Base-by-base conservation (phyloP, 768 basidiomycete genomes). In the Lactarius tabidus region DNA sequence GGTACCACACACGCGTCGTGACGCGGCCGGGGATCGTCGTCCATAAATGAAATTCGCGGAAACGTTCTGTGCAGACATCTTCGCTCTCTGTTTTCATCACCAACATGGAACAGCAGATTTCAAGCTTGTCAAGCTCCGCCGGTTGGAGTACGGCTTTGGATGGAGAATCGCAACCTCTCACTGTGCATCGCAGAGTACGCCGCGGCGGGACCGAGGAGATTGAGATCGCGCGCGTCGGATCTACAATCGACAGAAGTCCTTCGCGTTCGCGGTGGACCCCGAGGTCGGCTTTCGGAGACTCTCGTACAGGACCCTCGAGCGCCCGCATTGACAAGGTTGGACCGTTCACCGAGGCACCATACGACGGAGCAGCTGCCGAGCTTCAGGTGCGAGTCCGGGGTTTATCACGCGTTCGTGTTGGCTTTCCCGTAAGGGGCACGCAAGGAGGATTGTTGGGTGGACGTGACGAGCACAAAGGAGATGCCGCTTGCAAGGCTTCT, bases 81-180 rank as follows among this genome's bases (percentile, higher is more conserved):
- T 51, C 26, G 26, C 33, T 33, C 33, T 33, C 33, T 33, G 33
- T 8, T 33, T 8, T 33, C 33, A 33, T 33, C 33, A 33, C 33
- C 33, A 33, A 3, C 33, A 33, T 8, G 33, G 15, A 1, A 48
- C 14, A 12, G 23, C 45, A 61, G 45, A 61, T 51, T 23, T 65
- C 59, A 20, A 61, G 45, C 6, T 61, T 65, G 45, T 65, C 35
- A 48, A 62, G 51, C 62, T 58, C 15, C 65, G 15, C 14, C 55
- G 39, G 23, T 36, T 52, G 39, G 51, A 62, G 12, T 58, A 58
- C 26, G 56, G n/a, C n/a, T n/a, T n/a, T n/a, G 39, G 33, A 41
- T 53, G 56, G 51, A 66, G 23, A 54, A 62, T n/a, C 43, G 51
- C 33, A 58, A 51, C 5, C 60, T 62, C 12, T 39, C 17, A 14